Base-by-base conservation (phyloP, 352 stramenopile species). In the Globisporangium takayamanum region DNA sequence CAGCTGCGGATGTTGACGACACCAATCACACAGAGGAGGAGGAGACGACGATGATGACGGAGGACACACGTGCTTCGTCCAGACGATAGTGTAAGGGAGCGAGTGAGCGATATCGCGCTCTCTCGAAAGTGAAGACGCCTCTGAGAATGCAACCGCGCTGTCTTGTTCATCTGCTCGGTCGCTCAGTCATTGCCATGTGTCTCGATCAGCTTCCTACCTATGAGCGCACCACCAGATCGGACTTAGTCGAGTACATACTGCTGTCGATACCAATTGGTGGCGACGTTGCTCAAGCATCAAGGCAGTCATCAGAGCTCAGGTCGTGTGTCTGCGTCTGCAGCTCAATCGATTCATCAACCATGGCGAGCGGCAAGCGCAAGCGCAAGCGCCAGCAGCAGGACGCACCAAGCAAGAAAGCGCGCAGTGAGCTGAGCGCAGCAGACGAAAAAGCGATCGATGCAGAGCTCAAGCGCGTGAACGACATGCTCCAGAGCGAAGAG, bases 401-500 rank as follows among this genome's bases (percentile, higher is more conserved):
- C 7, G 30, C 53, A 3, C 5, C 36, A 14, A 57, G 28, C 37
- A 70, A 70, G 59, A 51, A 47, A 48, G 28, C 28, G 15, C 4
- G 25, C 28, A 25, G 12, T 26, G 53, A 22, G 15, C 33, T 50
- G 26, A 55, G 37, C n/a, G 39, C n/a, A n/a, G 16, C 28, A 2
- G 60, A 66, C 26, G 53, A 66, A 28, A 47, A 44, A 18, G 54
- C 20, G 10, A 50, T 80, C 4, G 70, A 81, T 18, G 45, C 20
- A 0, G 70, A 81, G 55, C 72, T 84, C 16, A 60, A 70, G 28
- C 70, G 61, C 47, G 75, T 87, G 42, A 84, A 88, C 57, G 68
- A 76, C 28, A 62, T 84, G 50, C 72, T 88, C 39, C 76, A 88
- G 68, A 59, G 74, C n/a, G 76, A 88, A 50, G 73, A 84, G 51